Percentiles rank a stretch among this genome's conserved stretches.
These are phyloP conservation scores for Alternaria brassicae DNA, from an alignment of 2,329 filamentous ascomycete genomes.

Conservation along the genomic window DNA sequence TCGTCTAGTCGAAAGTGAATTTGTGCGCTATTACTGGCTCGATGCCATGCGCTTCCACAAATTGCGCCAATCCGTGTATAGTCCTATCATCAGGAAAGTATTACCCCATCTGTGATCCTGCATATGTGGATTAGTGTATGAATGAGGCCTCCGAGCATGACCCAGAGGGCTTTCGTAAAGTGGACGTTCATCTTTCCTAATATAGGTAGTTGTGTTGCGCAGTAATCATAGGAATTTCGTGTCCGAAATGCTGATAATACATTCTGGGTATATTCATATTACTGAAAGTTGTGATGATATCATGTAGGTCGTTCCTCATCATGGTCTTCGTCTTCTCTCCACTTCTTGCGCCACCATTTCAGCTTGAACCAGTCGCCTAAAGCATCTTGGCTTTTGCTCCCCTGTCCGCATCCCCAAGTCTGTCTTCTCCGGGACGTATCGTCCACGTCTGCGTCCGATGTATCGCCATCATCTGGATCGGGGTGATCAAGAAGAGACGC, in stretches of 20 bases:
- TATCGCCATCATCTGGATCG: constrained; percentile 39
- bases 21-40: constrained; percentile 30
- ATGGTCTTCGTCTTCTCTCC: constrained; percentile 32
- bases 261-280: constrained; percentile 15
- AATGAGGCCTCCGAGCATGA: neutral
- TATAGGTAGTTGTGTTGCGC: neutral
- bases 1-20: constrained; percentile 25
- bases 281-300: constrained; percentile 6
- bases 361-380: constrained; percentile 48
- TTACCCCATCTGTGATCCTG: constrained; percentile 4
- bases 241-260: neutral
- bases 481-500: constrained; percentile 37
- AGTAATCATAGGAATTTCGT: neutral
- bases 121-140: neutral
- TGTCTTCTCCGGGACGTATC: constrained; percentile 29
- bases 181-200: neutral
- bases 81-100: constrained; percentile 11
- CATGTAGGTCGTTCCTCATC: constrained; percentile 24
- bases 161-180: neutral
- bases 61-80: neutral
- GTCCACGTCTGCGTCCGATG: constrained; percentile 38
- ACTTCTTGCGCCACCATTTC: constrained; percentile 49
- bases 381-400: constrained; percentile 33
- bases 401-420: constrained; percentile 35
- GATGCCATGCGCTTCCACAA: neutral